A percentile compares a stretch with the other conserved stretches of the same genome.
These are phyloP conservation scores for Alternaria dauci DNA, from an alignment of 2,329 filamentous ascomycete species.

Conservation along the genomic window DNA sequence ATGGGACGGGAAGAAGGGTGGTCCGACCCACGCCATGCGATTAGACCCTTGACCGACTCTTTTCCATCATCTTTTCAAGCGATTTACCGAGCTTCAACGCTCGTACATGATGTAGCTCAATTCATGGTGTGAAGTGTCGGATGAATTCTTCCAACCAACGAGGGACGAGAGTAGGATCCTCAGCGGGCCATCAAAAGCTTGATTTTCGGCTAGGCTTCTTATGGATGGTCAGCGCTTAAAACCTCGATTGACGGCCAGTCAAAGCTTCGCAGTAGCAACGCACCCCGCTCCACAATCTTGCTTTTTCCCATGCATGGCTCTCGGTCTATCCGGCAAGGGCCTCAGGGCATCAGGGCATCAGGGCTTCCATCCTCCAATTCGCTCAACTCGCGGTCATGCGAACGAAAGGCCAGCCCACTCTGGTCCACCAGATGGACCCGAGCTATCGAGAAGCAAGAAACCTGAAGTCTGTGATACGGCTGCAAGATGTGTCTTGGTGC, in stretches of 20 bases:
- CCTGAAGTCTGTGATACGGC: constrained; percentile 40
- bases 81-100: constrained; percentile 15
- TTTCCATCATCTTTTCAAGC: constrained; percentile 4
- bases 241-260: constrained; percentile 25
- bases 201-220: constrained; percentile 16
- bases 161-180: constrained; percentile 13
- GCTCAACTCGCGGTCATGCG: constrained; percentile 45
- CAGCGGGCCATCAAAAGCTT: constrained; percentile 31
- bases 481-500: constrained; percentile 20
- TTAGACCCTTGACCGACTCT: constrained; percentile 1
- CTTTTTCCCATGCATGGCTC: constrained; percentile 42
- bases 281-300: constrained; percentile 35
- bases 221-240: constrained; percentile 31
- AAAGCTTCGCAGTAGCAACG: constrained; percentile 25
- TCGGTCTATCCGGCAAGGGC: constrained; percentile 31
- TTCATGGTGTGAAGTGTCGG: constrained; percentile 11
- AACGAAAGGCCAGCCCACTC: constrained; percentile 39
- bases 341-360: constrained; percentile 19
- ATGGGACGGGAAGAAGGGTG: constrained; percentile 8
- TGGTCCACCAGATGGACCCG: constrained; percentile 19
- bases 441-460: constrained; percentile 17
- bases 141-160: constrained; percentile 26
- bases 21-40: constrained; percentile 4
- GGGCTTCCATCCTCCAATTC: constrained; percentile 35
- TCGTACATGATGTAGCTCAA: constrained; percentile 7